These are phyloP conservation scores for Codiaeum variegatum DNA, from an alignment of 441 rosid species.

Conservation along the genomic window DNA sequence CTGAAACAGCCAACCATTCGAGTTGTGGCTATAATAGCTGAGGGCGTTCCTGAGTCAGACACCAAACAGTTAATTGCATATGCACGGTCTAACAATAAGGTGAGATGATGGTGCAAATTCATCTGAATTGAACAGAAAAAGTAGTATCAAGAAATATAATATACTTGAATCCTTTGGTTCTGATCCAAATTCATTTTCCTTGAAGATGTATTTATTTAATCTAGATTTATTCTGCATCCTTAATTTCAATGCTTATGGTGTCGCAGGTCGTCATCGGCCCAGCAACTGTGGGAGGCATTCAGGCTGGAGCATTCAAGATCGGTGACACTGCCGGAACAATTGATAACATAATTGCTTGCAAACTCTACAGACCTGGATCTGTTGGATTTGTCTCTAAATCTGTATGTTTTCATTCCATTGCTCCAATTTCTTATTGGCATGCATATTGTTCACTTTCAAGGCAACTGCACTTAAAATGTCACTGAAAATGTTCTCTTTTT, in stretches of 20 bases:
- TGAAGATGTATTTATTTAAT: constrained; percentile 6
- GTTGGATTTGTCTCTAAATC: constrained; percentile 97
- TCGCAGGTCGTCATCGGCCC: constrained; percentile 93
- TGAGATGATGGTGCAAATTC: constrained; percentile 18
- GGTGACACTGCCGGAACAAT: constrained; percentile 99
- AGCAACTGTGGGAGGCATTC: constrained; percentile 98
- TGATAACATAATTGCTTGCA: constrained; percentile 87
- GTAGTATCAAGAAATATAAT: constrained; percentile 1
- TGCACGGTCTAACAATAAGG: constrained; percentile 95
- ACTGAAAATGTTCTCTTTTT: not conserved
- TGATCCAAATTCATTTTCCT: not conserved
- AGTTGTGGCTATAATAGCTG: constrained; percentile 93
- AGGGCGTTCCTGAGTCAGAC: constrained; percentile 96
- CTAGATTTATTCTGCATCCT: not conserved
- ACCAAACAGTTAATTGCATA: constrained; percentile 82
- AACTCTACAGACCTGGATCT: constrained; percentile 92
- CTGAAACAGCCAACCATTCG: constrained; percentile 89
- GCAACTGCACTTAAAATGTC: not conserved
- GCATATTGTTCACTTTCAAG: not conserved
- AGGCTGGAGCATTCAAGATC: constrained; percentile 96
- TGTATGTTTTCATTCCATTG: constrained; percentile 42
- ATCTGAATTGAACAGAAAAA: constrained; percentile 17
- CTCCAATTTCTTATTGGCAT: constrained; percentile 7
- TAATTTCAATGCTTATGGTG: constrained; percentile 23
- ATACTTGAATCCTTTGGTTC: not conserved